Evolutionary conservation across 192 early-diverging fungal species (phyloP), one percentile per base, ranked within the genome.

Genomic region (Gamsiella multidivaricata): DNA sequence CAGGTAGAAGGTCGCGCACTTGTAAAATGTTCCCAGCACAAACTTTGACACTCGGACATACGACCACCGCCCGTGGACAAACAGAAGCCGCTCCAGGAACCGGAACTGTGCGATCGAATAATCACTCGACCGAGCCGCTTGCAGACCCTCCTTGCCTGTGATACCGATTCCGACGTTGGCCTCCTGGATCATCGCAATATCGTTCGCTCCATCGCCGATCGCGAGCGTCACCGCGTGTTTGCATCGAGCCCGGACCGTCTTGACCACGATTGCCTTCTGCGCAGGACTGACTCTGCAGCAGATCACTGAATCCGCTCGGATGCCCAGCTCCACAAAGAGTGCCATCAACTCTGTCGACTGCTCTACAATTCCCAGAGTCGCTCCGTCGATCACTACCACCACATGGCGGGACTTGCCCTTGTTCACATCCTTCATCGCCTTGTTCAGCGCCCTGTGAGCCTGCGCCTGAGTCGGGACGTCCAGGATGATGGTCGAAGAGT

Each of bases 111-210:
- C 93, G 72, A 97, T 92, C n/a, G 91, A 91, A 78, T 94, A 97
- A 82, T 97, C 96, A 23, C 90, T 87, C 7, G 96, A 86, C 10
- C 92, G 82, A 34, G 92, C 94, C 3, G 96, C 96, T 62, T 94
- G 93, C 64, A 94, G 69, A 7, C 95, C 95, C 74, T 97, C 96
- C 47, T 86, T 84, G 2, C 96, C 96, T 0, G 94, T 88, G 41
- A 97, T 96, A 15, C 96, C 96, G 36, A 97, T 90, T 14, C 96
- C 96, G 28, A 96, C 91, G 56, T 97, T 89, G 12, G 96, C 94
- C 65, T 93, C 93, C 65, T 96, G 92, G 63, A 97, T 95, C 96
- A 97, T 97, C 22, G 93, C 91, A 86, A 97, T 93, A 59, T 97
- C 96, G 69, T 97, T 97, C 52, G 93, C 96, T 17, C 96, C 96